Evolutionary conservation across 73 alveolate species (phyloP).

Genomic region (Stentor coeruleus): DNA sequence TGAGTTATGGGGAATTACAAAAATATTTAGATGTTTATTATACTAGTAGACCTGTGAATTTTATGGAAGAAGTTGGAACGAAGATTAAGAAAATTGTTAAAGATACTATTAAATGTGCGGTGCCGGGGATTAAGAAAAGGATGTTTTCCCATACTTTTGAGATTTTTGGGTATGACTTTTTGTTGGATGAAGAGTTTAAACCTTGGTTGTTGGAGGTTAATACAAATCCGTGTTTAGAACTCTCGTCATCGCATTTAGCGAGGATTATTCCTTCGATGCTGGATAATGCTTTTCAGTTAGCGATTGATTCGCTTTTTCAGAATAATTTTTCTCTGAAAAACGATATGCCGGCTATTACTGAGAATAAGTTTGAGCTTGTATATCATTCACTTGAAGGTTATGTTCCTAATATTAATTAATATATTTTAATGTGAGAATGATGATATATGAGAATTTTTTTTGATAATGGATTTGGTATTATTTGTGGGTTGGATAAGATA

Average conservation of each 20-base stretch:
- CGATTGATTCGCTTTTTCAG: constrained; percentile 62
- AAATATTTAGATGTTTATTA: constrained; percentile 30
- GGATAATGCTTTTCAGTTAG: constrained; percentile 70
- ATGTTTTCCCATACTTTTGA: constrained; percentile 62
- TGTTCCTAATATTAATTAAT: too few relatives aligned
- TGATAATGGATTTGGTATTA: too few relatives aligned
- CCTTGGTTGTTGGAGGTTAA: constrained; percentile 71
- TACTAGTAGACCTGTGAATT: too few relatives aligned
- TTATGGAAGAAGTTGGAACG: neutral
- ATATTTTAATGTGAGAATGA: too few relatives aligned
- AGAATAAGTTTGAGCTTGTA: too few relatives aligned
- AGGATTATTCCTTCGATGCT: constrained; percentile 67
- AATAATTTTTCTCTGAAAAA: too few relatives aligned
- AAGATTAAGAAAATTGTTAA: constrained; percentile 24
- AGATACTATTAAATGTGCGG: constrained; percentile 27
- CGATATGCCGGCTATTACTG: too few relatives aligned
- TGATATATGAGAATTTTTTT: too few relatives aligned
- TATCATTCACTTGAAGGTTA: too few relatives aligned
- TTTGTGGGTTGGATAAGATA: too few relatives aligned
- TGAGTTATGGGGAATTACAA: constrained; percentile 45
- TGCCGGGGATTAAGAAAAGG: constrained; percentile 34
- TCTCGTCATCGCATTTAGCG: constrained; percentile 55
- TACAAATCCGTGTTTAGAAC: constrained; percentile 78
- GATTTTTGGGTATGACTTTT: constrained; percentile 75
- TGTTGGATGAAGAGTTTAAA: constrained; percentile 62